phyloP scores from a whole-genome alignment of 768 basidiomycete species.

The Cystoderma amianthinum region DNA sequence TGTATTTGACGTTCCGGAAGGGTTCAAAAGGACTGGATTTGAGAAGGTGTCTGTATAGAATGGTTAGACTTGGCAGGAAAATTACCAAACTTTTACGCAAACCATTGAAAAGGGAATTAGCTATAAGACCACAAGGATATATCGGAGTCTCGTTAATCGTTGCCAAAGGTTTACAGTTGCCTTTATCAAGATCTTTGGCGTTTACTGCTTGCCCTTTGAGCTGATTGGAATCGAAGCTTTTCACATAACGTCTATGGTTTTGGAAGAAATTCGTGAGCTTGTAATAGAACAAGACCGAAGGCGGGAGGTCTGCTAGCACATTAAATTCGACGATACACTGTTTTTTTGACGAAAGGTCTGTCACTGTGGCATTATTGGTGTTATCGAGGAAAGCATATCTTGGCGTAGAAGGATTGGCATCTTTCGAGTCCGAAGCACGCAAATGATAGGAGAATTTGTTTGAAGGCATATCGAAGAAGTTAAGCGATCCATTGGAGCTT shows the following conservation, averaged over 20 bases:
- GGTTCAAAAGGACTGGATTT: slow-evolving; percentile 51
- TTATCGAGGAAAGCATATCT: slow-evolving; percentile 70
- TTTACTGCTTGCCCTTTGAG: slow-evolving; percentile 66
- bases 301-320: slow-evolving; percentile 67
- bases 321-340: slow-evolving; percentile 81
- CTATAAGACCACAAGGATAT: slow-evolving; percentile 96
- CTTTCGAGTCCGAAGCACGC: slow-evolving; percentile 44
- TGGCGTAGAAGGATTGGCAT: slow-evolving; percentile 50
- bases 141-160: slow-evolving; percentile 46
- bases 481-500: slow-evolving; percentile 22
- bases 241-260: slow-evolving; percentile 97
- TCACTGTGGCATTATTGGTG: slow-evolving; percentile 33
- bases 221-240: slow-evolving; percentile 81
- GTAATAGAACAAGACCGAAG: slow-evolving; percentile 89
- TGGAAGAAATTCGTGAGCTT: slow-evolving; percentile 96
- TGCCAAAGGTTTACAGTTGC: slow-evolving; percentile 90
- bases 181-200: slow-evolving; percentile 39
- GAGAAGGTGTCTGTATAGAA: slow-evolving; percentile 66
- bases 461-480: slow-evolving; percentile 52
- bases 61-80: background rate
- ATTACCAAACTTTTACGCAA: slow-evolving; percentile 10
- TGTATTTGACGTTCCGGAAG: slow-evolving; percentile 35
- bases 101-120: slow-evolving; percentile 97
- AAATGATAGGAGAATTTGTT: slow-evolving; percentile 63
- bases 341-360: slow-evolving; percentile 32